These are phyloP conservation scores for Candida dubliniensis DNA, from an alignment of 1,139 yeast genomes.

Conservation along the genomic window DNA sequence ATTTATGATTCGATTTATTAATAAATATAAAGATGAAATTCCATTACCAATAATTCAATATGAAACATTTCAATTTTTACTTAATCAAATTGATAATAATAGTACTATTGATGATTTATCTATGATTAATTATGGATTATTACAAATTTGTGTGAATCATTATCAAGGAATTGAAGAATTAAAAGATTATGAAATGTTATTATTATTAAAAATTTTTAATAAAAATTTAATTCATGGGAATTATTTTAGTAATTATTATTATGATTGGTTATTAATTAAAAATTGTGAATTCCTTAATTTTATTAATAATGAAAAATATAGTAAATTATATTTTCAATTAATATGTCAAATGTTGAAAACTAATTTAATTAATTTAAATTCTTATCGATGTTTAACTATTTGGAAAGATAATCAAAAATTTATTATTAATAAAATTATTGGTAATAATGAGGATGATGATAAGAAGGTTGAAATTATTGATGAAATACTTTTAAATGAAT, in stretches of 20 bases:
- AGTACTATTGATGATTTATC: background rate
- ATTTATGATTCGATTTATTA: conserved; percentile 2
- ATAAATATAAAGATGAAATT: background rate
- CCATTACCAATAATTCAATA: background rate
- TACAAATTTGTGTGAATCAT: conserved; percentile 7
- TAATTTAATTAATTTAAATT: conserved; percentile 10
- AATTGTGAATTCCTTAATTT: background rate
- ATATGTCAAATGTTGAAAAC: conserved; percentile 2
- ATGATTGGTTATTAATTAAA: background rate
- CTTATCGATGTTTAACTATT: conserved; percentile 4
- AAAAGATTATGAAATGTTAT: conserved; percentile 1
- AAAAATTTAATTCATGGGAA: conserved; percentile 7
- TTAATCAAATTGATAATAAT: background rate
- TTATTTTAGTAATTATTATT: conserved; percentile 12
- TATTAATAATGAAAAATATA: background rate
- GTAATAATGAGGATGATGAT: background rate
- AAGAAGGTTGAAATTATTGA: no score
- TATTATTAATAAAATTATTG: background rate
- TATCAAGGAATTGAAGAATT: conserved; percentile 1
- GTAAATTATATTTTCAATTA: background rate
- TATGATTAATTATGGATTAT: conserved; percentile 7
- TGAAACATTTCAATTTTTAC: background rate
- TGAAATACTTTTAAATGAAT: no score
- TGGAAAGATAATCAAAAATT: background rate
- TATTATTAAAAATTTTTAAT: conserved; percentile 7